A percentile compares a stretch with the other conserved stretches of the same genome.
Evolutionary conservation across 768 basidiomycete species (phyloP).

Genomic region (Trametes meyenii): DNA sequence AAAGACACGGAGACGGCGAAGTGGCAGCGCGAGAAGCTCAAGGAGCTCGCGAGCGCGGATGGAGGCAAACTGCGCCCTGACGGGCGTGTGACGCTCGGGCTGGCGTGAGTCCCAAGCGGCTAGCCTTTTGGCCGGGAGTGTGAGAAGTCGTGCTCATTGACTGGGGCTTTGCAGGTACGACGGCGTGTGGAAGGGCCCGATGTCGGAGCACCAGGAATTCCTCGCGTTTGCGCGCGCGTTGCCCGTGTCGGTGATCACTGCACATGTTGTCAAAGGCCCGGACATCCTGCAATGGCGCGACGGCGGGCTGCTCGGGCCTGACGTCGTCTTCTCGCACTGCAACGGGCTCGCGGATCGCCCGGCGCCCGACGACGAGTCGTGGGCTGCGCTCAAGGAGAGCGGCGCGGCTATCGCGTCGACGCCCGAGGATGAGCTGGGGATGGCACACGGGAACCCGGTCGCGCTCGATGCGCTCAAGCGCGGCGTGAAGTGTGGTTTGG

Average conservation of each 20-base stretch:
- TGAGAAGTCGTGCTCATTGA: not conserved
- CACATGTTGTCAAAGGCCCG: slow-evolving; percentile 32
- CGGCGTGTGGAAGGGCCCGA: slow-evolving; percentile 13
- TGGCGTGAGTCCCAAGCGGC: slow-evolving; percentile 22
- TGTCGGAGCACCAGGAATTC: slow-evolving; percentile 26
- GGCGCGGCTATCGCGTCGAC: slow-evolving; percentile 32
- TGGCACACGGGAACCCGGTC: slow-evolving; percentile 36
- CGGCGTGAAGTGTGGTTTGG: slow-evolving; percentile 35
- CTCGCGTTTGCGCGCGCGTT: slow-evolving; percentile 27
- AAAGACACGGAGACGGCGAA: slow-evolving; percentile 25
- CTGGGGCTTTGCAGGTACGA: slow-evolving; percentile 29
- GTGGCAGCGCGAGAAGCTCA: slow-evolving; percentile 31
- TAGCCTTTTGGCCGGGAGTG: not conserved
- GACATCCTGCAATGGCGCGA: slow-evolving; percentile 29
- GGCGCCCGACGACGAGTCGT: slow-evolving; percentile 31
- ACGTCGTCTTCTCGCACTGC: slow-evolving; percentile 36
- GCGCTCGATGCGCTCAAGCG: slow-evolving; percentile 32
- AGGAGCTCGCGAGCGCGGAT: slow-evolving; percentile 27
- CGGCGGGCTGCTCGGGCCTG: slow-evolving; percentile 32
- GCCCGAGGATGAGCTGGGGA: slow-evolving; percentile 37
- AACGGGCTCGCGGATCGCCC: slow-evolving; percentile 30
- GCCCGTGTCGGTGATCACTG: slow-evolving; percentile 29
- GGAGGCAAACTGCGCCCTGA: slow-evolving; percentile 29
- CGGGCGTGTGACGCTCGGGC: slow-evolving; percentile 34
- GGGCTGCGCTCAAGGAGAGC: slow-evolving; percentile 33